Evolutionary conservation across 2,329 filamentous ascomycete species (phyloP), one percentile per base, ranked within the genome.

Genomic region (Alternaria metachromatica): DNA sequence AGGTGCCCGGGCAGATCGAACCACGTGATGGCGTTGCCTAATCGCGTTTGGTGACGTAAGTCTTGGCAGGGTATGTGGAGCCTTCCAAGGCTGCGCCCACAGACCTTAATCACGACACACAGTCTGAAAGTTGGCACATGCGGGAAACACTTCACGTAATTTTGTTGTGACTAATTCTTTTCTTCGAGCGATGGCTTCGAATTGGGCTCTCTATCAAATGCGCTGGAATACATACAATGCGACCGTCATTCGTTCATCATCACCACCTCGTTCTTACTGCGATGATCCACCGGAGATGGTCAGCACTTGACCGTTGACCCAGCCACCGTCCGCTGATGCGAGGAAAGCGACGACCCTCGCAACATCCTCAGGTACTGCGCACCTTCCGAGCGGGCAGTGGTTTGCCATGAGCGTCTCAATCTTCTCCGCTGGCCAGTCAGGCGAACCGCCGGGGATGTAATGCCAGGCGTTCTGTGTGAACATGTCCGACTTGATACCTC

Each of bases 401-500:
- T 81, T 77, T 25, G 84, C 83, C 83, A 86, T 85, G 48, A 84
- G 68, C 6, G 65, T 72, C 79, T 86, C 84, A 33, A 86, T 85
- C 76, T 83, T 84, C 60, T 83, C 82, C 1, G 82, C 82, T 1
- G 83, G 78, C 80, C 80, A 83, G 30, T 84, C 83, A n/a, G 83
- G 83, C 5, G 76, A 80, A 10, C 80, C 84, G 5, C 82, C 82
- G 1, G 84, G 83, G 45, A 85, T 85, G 68, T 84, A 84, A 60
- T 81, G 80, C 78, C 82, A 82, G 23, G 88, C 85, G 78, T 90
- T 90, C 79, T 88, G 85, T 8, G 89, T 85, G 82, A 90, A 93
- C 91, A 93, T 93, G 79, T 93, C 91, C 46, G 85, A 89, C 85
- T 92, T 90, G 82, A 92, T 89, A 48, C 90, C 90, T 60, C 90